These are phyloP conservation scores for Corynespora cassiicola DNA, from an alignment of 2,329 filamentous ascomycete species.

Conservation along the genomic window DNA sequence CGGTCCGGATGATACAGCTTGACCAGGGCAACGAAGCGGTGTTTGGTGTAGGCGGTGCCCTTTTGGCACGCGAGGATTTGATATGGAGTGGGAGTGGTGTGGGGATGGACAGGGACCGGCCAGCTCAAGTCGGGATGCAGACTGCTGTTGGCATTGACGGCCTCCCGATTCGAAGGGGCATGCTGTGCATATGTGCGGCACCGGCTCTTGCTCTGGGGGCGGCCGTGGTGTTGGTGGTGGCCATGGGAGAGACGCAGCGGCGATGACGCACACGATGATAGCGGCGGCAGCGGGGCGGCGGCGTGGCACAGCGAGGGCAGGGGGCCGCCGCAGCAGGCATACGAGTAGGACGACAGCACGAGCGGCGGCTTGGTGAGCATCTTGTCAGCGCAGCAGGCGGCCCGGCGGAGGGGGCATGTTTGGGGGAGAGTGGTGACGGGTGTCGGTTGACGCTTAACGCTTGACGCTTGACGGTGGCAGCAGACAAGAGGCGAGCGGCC, in stretches of 20 bases:
- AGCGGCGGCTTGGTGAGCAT: background rate
- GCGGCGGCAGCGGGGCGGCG: slow-evolving; percentile 29
- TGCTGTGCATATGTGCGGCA: slow-evolving; percentile 42
- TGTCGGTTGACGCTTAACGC: no score
- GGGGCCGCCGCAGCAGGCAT: no score
- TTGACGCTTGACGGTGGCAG: no score
- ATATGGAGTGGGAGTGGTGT: slow-evolving; percentile 76
- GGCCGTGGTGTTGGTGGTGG: no score
- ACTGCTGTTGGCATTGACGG: slow-evolving; percentile 10
- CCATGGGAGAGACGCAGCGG: no score
- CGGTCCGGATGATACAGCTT: slow-evolving; percentile 96
- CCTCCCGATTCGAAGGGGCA: slow-evolving; percentile 15
- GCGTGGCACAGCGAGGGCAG: slow-evolving; percentile 20
- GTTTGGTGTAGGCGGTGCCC: slow-evolving; percentile 77
- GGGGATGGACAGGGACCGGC: slow-evolving; percentile 43
- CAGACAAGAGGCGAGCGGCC: no score
- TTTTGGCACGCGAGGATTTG: slow-evolving; percentile 76
- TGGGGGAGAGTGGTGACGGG: no score
- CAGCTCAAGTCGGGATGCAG: slow-evolving; percentile 33
- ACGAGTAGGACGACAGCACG: slow-evolving; percentile 19
- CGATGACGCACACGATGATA: no score
- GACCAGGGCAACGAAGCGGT: slow-evolving; percentile 85
- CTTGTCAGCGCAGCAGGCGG: slow-evolving; percentile 39
- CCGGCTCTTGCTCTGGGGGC: no score
- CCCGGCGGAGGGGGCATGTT: slow-evolving; percentile 29